Base-by-base conservation (phyloP, 2,329 filamentous ascomycete species). In the Nannizziopsis barbatae region DNA sequence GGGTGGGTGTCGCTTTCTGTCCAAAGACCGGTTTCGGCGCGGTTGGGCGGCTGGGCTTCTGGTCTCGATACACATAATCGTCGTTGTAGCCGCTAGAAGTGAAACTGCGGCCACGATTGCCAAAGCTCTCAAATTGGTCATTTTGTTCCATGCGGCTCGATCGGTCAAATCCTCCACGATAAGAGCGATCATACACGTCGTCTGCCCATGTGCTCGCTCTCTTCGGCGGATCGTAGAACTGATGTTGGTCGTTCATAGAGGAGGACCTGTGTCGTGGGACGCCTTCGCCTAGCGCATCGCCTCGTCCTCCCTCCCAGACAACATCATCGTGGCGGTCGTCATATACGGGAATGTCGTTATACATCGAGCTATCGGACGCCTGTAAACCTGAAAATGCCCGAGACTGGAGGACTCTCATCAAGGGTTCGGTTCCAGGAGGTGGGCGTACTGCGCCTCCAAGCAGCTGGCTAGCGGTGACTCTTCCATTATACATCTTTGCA, bases 261-360 rank as follows among this genome's bases (percentile, higher is more conserved):
- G 58, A 79, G 71, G 68, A 88, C 18, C 70, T 66, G 52, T 76
- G 70, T 44, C 74, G 70, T 41, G 75, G 67, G 5, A 75, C 65
- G 37, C 81, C 81, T 63, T 88, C 83, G 33, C 84, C 83, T 59
- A 79, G 81, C 3, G 81, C 84, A 18, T 74, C 76, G 37, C 86
- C 86, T 44, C 75, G 76, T 51, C 79, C 75, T 37, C 84, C 84
- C 62, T 89, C 83, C 86, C 87, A 94, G 5, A 88, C 81, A 7
- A 86, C 80, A 57, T 89, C 81, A 57, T 95, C 88, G 60, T 86
- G 84, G 35, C 75, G 70, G 52, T 90, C 81, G 58, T 90, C 87
- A 66, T 95, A 96, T 18, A 93, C 78, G 10, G 92, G 90, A 15
- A 84, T 78, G 60, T 96, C 89, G 67, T 96, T 96, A 74, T 96